Conservation (phyloP, 2,329 filamentous ascomycete genomes). For the Tolypocladium tundrense region DNA sequence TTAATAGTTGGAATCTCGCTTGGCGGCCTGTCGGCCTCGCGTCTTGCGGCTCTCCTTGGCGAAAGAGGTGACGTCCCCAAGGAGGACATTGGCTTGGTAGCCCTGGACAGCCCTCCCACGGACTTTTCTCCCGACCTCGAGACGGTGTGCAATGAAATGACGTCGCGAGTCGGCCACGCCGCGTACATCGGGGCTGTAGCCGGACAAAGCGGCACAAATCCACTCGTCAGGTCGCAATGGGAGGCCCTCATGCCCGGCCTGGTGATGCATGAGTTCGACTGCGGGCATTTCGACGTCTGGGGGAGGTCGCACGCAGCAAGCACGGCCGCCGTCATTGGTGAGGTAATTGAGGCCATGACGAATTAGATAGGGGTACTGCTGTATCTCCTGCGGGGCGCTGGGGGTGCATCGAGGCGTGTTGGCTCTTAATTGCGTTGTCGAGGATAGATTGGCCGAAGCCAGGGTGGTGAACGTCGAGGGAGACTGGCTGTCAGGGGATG, state of each 20-base stretch:
- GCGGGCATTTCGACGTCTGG: background rate
- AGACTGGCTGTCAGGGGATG: background rate
- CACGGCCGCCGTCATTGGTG: background rate
- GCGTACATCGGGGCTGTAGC: background rate
- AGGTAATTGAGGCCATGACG: background rate
- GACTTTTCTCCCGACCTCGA: background rate
- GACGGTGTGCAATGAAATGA: background rate
- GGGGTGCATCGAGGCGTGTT: no score
- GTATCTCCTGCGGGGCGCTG: no score
- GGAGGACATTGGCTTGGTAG: background rate
- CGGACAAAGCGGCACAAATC: background rate
- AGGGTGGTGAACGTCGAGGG: background rate
- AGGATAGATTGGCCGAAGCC: background rate
- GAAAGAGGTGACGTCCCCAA: background rate
- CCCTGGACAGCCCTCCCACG: slow-evolving; percentile 1
- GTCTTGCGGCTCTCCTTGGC: background rate
- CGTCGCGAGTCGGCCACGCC: background rate
- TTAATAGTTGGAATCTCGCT: background rate
- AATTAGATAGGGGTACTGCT: background rate
- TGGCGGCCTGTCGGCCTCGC: background rate
- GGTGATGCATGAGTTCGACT: background rate
- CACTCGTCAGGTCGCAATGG: background rate
- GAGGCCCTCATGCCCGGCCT: background rate
- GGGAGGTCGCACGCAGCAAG: background rate
- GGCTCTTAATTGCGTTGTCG: background rate